These are phyloP conservation scores for Globisporangium radiosum DNA, from an alignment of 352 stramenopile species.

Conservation along the genomic window DNA sequence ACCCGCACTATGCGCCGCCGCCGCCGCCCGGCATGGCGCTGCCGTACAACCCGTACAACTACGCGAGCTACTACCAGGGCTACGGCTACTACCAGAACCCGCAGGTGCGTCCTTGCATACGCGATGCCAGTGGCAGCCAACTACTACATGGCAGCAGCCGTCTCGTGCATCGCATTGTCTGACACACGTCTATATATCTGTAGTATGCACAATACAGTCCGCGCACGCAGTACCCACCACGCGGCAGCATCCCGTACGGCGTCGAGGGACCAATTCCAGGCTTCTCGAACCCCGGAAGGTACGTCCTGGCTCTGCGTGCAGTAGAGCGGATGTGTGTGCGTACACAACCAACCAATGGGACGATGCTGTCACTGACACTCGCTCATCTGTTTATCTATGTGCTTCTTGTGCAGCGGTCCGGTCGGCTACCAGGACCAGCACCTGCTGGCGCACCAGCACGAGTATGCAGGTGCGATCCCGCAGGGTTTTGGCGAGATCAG, in stretches of 20 bases:
- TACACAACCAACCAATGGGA: too few relatives aligned
- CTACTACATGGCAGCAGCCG: neutral
- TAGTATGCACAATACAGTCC: constrained; percentile 82
- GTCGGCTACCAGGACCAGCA: constrained; percentile 81
- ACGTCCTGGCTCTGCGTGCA: neutral
- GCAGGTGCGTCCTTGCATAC: constrained; percentile 30
- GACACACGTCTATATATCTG: constrained; percentile 8
- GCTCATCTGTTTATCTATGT: constrained; percentile 4
- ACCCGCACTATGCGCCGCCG: constrained; percentile 72
- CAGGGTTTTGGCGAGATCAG: constrained; percentile 84
- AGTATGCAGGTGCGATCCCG: constrained; percentile 65
- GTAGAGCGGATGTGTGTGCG: neutral
- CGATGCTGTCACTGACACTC: neutral
- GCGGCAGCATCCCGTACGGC: constrained; percentile 77
- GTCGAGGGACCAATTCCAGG: constrained; percentile 73
- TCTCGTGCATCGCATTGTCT: constrained; percentile 9
- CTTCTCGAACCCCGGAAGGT: constrained; percentile 72
- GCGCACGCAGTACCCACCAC: constrained; percentile 77
- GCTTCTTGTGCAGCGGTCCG: constrained; percentile 31
- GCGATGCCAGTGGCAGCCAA: neutral
- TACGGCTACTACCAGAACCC: constrained; percentile 88
- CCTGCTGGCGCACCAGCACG: constrained; percentile 70
- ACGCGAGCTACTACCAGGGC: constrained; percentile 78
- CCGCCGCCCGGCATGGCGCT: constrained; percentile 83
- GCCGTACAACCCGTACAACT: constrained; percentile 88